Conservation (phyloP, 2,329 filamentous ascomycete species). For the Penicillium sp. region DNA sequence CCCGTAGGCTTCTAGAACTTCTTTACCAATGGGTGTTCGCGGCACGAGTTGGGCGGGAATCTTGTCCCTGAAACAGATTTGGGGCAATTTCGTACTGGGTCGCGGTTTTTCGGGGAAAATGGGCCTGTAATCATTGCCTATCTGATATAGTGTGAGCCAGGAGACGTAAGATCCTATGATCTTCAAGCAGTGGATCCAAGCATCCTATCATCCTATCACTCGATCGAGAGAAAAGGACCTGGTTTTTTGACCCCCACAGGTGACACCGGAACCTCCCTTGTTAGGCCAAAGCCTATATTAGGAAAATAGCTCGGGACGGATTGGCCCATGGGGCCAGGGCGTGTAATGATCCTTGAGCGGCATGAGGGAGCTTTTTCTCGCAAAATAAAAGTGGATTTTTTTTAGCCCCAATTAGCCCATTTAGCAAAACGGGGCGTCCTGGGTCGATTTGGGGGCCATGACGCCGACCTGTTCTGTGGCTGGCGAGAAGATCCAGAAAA, state of each 20-base stretch:
- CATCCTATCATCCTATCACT: background rate
- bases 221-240: constrained; percentile 3
- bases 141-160: constrained; percentile 6
- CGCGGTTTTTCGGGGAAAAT: constrained; percentile 5
- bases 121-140: constrained; percentile 14
- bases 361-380: constrained; percentile 11
- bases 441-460: constrained; percentile 23
- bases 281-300: constrained; percentile 15
- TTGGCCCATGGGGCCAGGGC: constrained; percentile 19
- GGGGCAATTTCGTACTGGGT: constrained; percentile 5
- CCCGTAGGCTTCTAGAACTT: constrained; percentile 21
- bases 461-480: constrained; percentile 12
- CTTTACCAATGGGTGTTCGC: constrained; percentile 14
- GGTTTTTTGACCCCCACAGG: constrained; percentile 23
- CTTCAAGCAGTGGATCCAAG: constrained; percentile 18
- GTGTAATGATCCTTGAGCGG: constrained; percentile 24
- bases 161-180: constrained; percentile 17
- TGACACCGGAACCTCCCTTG: constrained; percentile 19
- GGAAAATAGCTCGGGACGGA: constrained; percentile 13
- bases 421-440: constrained; percentile 13
- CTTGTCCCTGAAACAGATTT: constrained; percentile 13
- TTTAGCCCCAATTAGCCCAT: constrained; percentile 20
- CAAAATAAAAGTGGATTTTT: constrained; percentile 12
- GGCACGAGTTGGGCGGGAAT: constrained; percentile 5
- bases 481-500: constrained; percentile 6